Conservation (phyloP, 1,139 yeast genomes). For the Yamadazyma dushanensis region DNA sequence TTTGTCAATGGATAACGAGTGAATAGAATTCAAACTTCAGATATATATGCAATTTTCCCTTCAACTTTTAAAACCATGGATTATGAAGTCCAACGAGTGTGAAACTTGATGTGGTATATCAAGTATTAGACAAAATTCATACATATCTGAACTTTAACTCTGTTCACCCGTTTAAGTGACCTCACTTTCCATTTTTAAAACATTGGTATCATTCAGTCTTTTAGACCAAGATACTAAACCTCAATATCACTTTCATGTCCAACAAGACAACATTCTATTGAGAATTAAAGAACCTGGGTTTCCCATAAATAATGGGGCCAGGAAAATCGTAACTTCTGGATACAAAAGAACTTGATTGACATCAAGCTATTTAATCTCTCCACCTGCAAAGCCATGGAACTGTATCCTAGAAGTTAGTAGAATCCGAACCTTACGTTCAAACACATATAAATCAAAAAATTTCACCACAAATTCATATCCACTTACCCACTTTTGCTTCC, state of each 20-base stretch:
- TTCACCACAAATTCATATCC: slow-evolving; percentile 1
- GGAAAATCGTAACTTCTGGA: slow-evolving; percentile 1
- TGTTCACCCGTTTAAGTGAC: slow-evolving; percentile 7
- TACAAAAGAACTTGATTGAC: background rate
- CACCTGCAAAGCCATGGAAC: background rate
- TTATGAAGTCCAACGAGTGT: slow-evolving; percentile 6
- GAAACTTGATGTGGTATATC: background rate
- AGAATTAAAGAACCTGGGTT: slow-evolving; percentile 2
- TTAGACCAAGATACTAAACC: background rate
- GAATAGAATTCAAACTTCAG: slow-evolving; percentile 6
- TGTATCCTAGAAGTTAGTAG: slow-evolving; percentile 10
- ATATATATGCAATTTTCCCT: slow-evolving; percentile 4
- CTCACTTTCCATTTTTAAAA: slow-evolving; percentile 7
- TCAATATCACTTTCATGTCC: background rate
- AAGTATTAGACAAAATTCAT: background rate
- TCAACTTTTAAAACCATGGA: slow-evolving; percentile 4
- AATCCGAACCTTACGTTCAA: background rate
- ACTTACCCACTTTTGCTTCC: slow-evolving; percentile 1
- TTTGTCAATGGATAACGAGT: slow-evolving; percentile 5
- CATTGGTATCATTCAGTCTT: background rate
- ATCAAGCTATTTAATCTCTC: background rate
- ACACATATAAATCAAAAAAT: slow-evolving; percentile 1
- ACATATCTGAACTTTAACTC: slow-evolving; percentile 7
- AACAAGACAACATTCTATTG: slow-evolving; percentile 1
- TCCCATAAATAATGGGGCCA: background rate